These are phyloP conservation scores for Cladobotryum protrusum DNA, from an alignment of 2,329 filamentous ascomycete genomes.

Conservation along the genomic window DNA sequence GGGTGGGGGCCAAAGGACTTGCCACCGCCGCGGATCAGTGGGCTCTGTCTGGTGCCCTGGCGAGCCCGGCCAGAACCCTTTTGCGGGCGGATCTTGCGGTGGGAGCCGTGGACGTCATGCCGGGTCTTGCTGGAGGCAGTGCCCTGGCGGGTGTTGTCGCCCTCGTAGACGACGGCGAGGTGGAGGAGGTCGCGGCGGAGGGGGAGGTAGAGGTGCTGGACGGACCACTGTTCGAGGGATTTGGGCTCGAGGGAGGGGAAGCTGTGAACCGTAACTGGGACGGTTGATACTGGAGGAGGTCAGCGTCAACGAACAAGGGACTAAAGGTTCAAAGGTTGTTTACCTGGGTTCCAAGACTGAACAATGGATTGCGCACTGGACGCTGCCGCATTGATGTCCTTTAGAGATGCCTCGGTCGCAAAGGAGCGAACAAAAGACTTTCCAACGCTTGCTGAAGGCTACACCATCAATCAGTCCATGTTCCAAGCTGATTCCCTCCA, in stretches of 20 bases:
- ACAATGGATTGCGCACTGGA: conserved; percentile 27
- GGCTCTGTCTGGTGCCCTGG: conserved; percentile 73
- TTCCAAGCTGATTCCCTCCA: not conserved
- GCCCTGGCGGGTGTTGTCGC: conserved; percentile 79
- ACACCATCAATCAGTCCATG: not conserved
- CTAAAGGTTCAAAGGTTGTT: conserved; percentile 8
- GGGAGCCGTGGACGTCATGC: conserved; percentile 75
- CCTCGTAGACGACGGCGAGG: conserved; percentile 86
- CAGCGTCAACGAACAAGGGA: not conserved
- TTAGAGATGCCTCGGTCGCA: conserved; percentile 46
- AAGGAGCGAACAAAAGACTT: conserved; percentile 47
- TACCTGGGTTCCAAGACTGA: conserved; percentile 43
- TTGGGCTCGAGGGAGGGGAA: conserved; percentile 87
- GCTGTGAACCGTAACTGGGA: conserved; percentile 78
- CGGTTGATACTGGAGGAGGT: conserved; percentile 46
- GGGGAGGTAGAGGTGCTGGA: conserved; percentile 79
- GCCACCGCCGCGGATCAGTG: conserved; percentile 77
- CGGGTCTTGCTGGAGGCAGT: conserved; percentile 79
- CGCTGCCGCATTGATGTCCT: conserved; percentile 31
- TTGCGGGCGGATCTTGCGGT: conserved; percentile 74
- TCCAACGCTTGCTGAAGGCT: conserved; percentile 28
- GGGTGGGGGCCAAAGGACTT: conserved; percentile 87
- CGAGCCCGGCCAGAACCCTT: conserved; percentile 82
- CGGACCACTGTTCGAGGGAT: conserved; percentile 68
- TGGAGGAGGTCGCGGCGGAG: conserved; percentile 88